Base-by-base conservation (phyloP, 495 filamentous ascomycete species). In the Penicillium nucicola region DNA sequence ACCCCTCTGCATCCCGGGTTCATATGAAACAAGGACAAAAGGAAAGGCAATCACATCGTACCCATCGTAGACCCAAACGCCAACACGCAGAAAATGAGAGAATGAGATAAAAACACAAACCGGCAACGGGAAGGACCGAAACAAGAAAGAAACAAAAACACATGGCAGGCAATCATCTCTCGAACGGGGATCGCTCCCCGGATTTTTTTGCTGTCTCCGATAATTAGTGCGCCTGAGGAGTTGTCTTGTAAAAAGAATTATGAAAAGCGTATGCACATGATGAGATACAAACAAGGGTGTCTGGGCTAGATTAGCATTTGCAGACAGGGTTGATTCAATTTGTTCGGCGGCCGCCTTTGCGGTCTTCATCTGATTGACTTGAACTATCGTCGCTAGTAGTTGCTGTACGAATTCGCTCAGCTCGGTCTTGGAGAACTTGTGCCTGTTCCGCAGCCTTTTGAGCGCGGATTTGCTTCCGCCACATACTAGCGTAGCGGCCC, bases 401-500 rank as follows among this genome's bases (percentile, higher is more conserved):
- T 36, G 65, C 68, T 39, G 70, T 77, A 46, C 72, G 74, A 41
- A 78, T 61, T 37, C 71, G 69, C 52, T 76, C 68, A 8, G 74
- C 74, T 7, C 70, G 67, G 40, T 76, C 67, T 46, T 74, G 70
- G 23, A 79, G 68, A 68, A 77, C 80, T 64, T 78, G 76, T 39
- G 84, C 90, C 65, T 91, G 82, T 50, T 87, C 86, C 1, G 85
- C 85, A 1, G 90, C 92, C 50, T 81, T 79, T 68, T 96, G 90
- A 10, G 92, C 93, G 10, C 86, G 83, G 54, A 92, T 90, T 63
- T 98, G 93, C 67, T 95, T 95, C 62, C 84, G 82, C 93, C 93
- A 98, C 93, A 98, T 97, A 50, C 81, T 85, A 15, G 86, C 82
- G 59, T 98, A 98, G 31, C 85, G 78, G 20, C 90, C 91, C 25